Conservation (phyloP, 345 rosid species). For the Cardamine occulta region DNA sequence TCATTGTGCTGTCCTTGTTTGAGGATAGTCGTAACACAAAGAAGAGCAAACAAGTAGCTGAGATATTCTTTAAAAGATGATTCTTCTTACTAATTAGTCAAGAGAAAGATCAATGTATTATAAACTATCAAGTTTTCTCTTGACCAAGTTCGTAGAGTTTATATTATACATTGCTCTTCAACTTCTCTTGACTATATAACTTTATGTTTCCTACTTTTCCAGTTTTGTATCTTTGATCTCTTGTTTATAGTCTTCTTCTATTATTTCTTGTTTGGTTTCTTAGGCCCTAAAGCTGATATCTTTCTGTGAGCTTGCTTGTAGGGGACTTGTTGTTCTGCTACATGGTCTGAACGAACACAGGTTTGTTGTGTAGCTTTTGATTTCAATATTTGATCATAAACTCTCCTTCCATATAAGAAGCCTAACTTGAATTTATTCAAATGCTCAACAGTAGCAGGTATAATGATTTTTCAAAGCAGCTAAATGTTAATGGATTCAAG, state of each 20-base stretch:
- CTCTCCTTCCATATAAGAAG: constrained; percentile 7
- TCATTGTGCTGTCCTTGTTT: background rate
- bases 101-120: constrained; percentile 13
- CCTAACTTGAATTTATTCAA: constrained; percentile 16
- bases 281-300: constrained; percentile 31
- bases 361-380: constrained; percentile 48
- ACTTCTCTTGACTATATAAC: constrained; percentile 10
- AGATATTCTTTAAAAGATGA: background rate
- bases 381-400: background rate
- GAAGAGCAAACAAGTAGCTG: constrained; percentile 6
- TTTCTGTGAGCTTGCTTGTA: constrained; percentile 46
- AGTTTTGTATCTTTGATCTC: background rate
- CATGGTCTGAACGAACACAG: constrained; percentile 98
- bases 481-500: constrained; percentile 77
- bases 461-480: constrained; percentile 78
- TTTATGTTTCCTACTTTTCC: background rate
- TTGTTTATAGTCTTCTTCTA: constrained; percentile 2
- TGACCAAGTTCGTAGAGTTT: constrained; percentile 4
- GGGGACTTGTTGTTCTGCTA: constrained; percentile 78
- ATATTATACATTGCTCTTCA: constrained; percentile 7
- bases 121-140: background rate
- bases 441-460: constrained; percentile 72
- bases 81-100: background rate
- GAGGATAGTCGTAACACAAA: background rate
- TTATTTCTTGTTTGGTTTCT: constrained; percentile 7